These are phyloP conservation scores for Solanum virginianum DNA, from an alignment of 257 asterid genomes.

Conservation along the genomic window DNA sequence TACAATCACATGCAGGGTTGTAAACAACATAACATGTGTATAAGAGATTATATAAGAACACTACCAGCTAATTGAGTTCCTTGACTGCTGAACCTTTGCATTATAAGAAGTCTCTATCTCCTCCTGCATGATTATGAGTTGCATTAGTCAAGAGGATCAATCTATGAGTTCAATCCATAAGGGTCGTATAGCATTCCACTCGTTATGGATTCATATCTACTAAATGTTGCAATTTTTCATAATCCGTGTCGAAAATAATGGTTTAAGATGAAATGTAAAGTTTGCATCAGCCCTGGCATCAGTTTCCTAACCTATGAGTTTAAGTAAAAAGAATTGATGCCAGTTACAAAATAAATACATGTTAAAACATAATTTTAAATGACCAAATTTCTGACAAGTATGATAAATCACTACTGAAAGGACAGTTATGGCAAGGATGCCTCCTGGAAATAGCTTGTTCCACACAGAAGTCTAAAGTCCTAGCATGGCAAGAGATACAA, in stretches of 20 bases:
- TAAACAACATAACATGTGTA: not conserved
- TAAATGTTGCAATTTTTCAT: not conserved
- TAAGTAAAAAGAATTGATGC: not conserved
- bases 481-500: not conserved
- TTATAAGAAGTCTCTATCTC: slow-evolving; percentile 59
- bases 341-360: not conserved
- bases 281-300: not conserved
- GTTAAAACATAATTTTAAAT: not conserved
- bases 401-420: not conserved
- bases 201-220: not conserved
- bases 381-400: not conserved
- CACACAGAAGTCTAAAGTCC: not conserved
- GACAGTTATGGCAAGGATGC: not conserved
- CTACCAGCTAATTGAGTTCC: slow-evolving; percentile 57
- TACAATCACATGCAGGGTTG: not conserved
- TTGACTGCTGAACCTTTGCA: slow-evolving; percentile 57
- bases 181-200: not conserved
- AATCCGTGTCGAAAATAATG: not conserved
- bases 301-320: not conserved
- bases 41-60: not conserved
- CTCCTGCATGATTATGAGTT: slow-evolving; percentile 42
- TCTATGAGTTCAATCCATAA: not conserved
- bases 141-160: not conserved
- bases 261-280: not conserved
- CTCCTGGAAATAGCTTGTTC: not conserved